A percentile compares a stretch with the other conserved stretches of the same genome.
Conservation (phyloP, 2,329 filamentous ascomycete species). For the Truncatella angustata region DNA sequence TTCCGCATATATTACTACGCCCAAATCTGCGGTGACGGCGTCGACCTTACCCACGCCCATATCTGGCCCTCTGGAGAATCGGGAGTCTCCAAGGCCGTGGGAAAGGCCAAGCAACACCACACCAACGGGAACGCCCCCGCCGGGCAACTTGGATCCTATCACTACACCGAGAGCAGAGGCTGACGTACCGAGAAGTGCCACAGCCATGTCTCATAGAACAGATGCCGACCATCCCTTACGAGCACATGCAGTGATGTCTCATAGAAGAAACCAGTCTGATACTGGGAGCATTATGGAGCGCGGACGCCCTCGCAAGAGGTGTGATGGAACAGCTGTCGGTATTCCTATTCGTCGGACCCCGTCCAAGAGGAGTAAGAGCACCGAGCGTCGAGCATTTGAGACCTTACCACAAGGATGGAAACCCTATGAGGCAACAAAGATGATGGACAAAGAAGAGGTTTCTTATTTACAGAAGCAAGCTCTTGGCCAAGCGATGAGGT, state of each 20-base stretch:
- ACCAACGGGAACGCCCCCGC: conserved; percentile 26
- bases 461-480: conserved; percentile 57
- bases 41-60: conserved; percentile 47
- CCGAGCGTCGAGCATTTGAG: conserved; percentile 58
- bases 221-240: conserved; percentile 10
- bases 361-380: conserved; percentile 45
- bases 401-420: conserved; percentile 58
- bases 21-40: conserved; percentile 41
- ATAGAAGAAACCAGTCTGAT: conserved; percentile 56
- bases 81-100: conserved; percentile 44
- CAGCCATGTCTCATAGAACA: conserved; percentile 10
- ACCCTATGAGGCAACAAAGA: conserved; percentile 48
- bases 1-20: conserved; percentile 39
- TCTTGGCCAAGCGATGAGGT: conserved; percentile 58
- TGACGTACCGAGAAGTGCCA: conserved; percentile 20
- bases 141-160: conserved; percentile 23
- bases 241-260: conserved; percentile 27
- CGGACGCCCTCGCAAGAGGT: conserved; percentile 57
- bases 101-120: conserved; percentile 30
- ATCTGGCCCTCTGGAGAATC: conserved; percentile 46
- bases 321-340: conserved; percentile 37
- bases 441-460: conserved; percentile 48
- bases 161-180: conserved; percentile 29
- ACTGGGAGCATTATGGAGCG: conserved; percentile 59
- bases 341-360: conserved; percentile 35